Evolutionary conservation across 2,329 filamentous ascomycete genomes (phyloP).

Genomic region (Exophiala dermatitidis): DNA sequence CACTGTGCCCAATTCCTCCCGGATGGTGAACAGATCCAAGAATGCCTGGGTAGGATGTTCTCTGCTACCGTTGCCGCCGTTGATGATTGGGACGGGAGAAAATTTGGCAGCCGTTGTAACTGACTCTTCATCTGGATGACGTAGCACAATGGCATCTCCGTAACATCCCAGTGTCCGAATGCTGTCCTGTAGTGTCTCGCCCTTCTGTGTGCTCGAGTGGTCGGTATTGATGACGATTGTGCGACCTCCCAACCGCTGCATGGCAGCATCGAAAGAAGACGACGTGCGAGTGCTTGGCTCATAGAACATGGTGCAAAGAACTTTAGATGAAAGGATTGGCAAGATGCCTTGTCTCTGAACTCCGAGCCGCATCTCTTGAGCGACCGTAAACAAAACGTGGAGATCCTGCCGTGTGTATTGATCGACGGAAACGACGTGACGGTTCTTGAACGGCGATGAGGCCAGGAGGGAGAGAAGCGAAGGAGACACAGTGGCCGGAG

Average conservation of each 20-base stretch:
- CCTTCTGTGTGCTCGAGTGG: slow-evolving; percentile 86
- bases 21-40: slow-evolving; percentile 95
- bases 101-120: slow-evolving; percentile 78
- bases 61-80: slow-evolving; percentile 89
- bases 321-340: slow-evolving; percentile 73
- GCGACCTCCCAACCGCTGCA: slow-evolving; percentile 92
- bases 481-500: slow-evolving; percentile 49
- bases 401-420: slow-evolving; percentile 83
- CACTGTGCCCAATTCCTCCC: slow-evolving; percentile 92
- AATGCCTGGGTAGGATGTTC: slow-evolving; percentile 98
- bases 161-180: slow-evolving; percentile 92
- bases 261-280: slow-evolving; percentile 91
- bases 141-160: slow-evolving; percentile 88
- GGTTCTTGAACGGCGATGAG: slow-evolving; percentile 77
- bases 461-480: slow-evolving; percentile 65
- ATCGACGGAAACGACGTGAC: slow-evolving; percentile 84
- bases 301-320: slow-evolving; percentile 92
- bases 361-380: slow-evolving; percentile 93
- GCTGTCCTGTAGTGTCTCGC: slow-evolving; percentile 87
- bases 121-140: slow-evolving; percentile 76
- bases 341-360: slow-evolving; percentile 88
- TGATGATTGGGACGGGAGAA: slow-evolving; percentile 87
- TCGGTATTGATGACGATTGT: slow-evolving; percentile 75
- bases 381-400: slow-evolving; percentile 89
- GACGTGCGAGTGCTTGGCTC: slow-evolving; percentile 96